Conservation (phyloP, 2,329 filamentous ascomycete species). For the Talaromyces sp. region DNA sequence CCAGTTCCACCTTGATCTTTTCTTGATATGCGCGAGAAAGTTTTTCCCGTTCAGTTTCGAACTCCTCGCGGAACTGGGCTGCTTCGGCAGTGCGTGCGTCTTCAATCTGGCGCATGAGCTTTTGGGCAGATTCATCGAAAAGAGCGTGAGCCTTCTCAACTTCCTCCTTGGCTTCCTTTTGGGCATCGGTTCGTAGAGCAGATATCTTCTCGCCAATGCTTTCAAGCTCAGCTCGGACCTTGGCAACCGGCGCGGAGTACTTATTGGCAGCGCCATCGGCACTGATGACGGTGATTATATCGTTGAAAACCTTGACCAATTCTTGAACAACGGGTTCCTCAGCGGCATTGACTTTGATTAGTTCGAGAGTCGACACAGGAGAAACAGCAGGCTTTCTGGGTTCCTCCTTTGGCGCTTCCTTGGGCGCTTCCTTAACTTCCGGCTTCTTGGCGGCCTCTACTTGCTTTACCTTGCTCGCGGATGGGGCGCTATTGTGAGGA, state of each 20-base stretch:
- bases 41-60: conserved; percentile 77
- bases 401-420: conserved; percentile 28
- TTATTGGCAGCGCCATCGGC: conserved; percentile 72
- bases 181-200: conserved; percentile 62
- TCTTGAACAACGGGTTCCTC: conserved; percentile 87
- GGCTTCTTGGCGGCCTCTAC: conserved; percentile 20
- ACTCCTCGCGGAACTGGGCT: conserved; percentile 77
- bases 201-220: conserved; percentile 75
- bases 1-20: conserved; percentile 70
- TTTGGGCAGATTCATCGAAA: conserved; percentile 80
- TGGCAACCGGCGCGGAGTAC: conserved; percentile 70
- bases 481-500: conserved; percentile 41
- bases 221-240: conserved; percentile 77
- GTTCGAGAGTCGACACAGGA: conserved; percentile 66
- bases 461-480: conserved; percentile 23
- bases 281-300: conserved; percentile 90
- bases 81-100: conserved; percentile 75
- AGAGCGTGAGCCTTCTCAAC: conserved; percentile 65
- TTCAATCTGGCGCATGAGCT: conserved; percentile 85
- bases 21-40: conserved; percentile 72
- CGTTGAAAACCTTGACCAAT: conserved; percentile 89
- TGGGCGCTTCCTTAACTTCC: conserved; percentile 15
- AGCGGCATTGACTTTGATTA: conserved; percentile 67
- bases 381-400: conserved; percentile 32
- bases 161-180: conserved; percentile 67